phyloP scores from a whole-genome alignment of 2,329 filamentous ascomycete species.

The Balansia obtecta region DNA sequence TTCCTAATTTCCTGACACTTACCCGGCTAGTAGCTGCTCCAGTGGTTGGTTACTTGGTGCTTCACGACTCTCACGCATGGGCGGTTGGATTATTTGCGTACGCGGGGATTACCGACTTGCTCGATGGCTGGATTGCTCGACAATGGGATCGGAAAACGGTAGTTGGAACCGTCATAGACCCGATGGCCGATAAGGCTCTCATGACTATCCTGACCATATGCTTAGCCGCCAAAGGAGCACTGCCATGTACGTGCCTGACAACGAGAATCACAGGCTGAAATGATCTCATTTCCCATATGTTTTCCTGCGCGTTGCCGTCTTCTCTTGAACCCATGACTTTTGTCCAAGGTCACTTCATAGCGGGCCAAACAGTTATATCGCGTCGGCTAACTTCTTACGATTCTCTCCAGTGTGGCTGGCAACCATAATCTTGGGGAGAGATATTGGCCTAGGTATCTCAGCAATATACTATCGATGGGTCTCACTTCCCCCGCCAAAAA shows the following conservation, averaged over 20 bases:
- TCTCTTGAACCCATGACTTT: background rate
- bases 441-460: conserved; percentile 68
- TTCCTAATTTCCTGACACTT: conserved; percentile 90
- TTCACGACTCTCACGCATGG: conserved; percentile 67
- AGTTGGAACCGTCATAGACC: conserved; percentile 87
- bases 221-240: conserved; percentile 66
- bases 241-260: conserved; percentile 50
- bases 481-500: conserved; percentile 85
- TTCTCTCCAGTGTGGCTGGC: conserved; percentile 61
- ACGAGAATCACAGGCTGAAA: background rate
- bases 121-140: conserved; percentile 90
- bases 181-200: conserved; percentile 90
- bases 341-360: background rate
- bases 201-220: conserved; percentile 90
- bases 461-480: conserved; percentile 96
- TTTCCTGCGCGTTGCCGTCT: no score
- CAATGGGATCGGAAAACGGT: conserved; percentile 83
- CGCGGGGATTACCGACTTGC: conserved; percentile 78
- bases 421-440: conserved; percentile 78
- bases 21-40: conserved; percentile 76
- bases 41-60: conserved; percentile 74
- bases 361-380: background rate
- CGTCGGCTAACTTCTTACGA: no score
- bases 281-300: no score
- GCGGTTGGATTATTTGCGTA: conserved; percentile 84